phyloP scores from a whole-genome alignment of 208 protist species.

The Trypanosoma mega region DNA sequence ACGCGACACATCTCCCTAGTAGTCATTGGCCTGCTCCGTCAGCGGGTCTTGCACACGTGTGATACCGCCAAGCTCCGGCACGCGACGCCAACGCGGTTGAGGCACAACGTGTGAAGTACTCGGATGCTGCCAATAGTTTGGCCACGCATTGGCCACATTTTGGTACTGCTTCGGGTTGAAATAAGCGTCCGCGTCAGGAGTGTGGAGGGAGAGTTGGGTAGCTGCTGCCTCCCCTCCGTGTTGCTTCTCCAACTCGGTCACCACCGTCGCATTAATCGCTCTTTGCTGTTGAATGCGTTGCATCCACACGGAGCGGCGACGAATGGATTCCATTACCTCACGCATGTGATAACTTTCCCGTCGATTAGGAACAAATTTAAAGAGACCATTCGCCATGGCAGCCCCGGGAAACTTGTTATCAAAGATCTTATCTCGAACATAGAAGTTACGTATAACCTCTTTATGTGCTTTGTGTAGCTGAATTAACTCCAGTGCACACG shows the following conservation, averaged over 20 bases:
- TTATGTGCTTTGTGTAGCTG: conserved; percentile 71
- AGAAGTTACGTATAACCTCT: conserved; percentile 73
- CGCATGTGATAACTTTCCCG: conserved; percentile 72
- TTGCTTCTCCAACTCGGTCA: conserved; percentile 27
- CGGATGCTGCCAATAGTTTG: conserved; percentile 91
- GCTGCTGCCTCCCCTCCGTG: conserved; percentile 32
- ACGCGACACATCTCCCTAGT: conserved; percentile 27
- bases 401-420: conserved; percentile 88
- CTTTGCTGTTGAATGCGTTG: conserved; percentile 81
- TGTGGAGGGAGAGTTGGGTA: conserved; percentile 50
- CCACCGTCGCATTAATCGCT: conserved; percentile 65
- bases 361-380: conserved; percentile 84
- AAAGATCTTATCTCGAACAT: conserved; percentile 85
- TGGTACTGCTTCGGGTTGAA: conserved; percentile 66
- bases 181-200: conserved; percentile 76
- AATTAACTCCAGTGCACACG: conserved; percentile 73
- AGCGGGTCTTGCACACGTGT: conserved; percentile 75
- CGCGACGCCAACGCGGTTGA: conserved; percentile 65
- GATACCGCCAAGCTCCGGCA: conserved; percentile 81
- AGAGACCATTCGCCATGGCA: conserved; percentile 80
- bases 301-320: conserved; percentile 78
- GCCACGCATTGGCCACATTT: conserved; percentile 66
- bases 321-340: conserved; percentile 79
- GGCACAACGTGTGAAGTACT: conserved; percentile 77
- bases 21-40: conserved; percentile 52